Evolutionary conservation across 108 stramenopile species (phyloP), one percentile per base, ranked within the genome.

Genomic region (Cafeteria roenbergensis): DNA sequence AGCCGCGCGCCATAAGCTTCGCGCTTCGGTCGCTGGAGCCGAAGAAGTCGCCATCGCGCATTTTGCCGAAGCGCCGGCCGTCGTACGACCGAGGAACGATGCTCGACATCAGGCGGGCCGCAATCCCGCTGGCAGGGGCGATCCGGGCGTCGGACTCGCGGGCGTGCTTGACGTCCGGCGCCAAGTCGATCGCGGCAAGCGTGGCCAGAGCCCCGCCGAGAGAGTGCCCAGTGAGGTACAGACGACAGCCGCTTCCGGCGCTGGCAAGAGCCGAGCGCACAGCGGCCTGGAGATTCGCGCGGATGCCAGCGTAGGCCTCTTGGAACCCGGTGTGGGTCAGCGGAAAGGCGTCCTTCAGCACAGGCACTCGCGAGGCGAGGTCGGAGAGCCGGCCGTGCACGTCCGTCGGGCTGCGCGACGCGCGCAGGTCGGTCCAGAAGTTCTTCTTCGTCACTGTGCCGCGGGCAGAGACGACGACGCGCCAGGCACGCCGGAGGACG

Each of bases 221-320:
- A 27, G 20, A 29, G 59, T 61, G 59, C 36, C 59, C 59, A 22
- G 59, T 61, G 3, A 35, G n/a, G 59, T 26, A 61, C 22, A 61
- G n/a, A 8, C 21, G 2, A 2, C 20, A 8, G 2, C 30, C 2
- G 22, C 20, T 6, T 2, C 59, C 59, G 2, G 59, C 59, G 17
- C 30, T 22, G 22, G 30, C 29, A 2, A 61, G 59, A 22, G 59
- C 59, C 17, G 59, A 61, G 17, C 2, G 59, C 37, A 61, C 36
- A 1, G 8, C 37, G 59, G 2, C 37, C 24, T 27, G 59, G 2
- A 61, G 59, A 3, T 35, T 2, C 2, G 17, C 2, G 20, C 37
- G 17, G 21, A 61, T n/a, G 3, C 2, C 9, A 21, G 22, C 2
- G 37, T 61, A 61, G 24, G 59, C 59, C 2, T 27, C 22, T n/a